Conservation (phyloP, 2,329 filamentous ascomycete genomes). For the Lasiodiplodia gonubiensis region DNA sequence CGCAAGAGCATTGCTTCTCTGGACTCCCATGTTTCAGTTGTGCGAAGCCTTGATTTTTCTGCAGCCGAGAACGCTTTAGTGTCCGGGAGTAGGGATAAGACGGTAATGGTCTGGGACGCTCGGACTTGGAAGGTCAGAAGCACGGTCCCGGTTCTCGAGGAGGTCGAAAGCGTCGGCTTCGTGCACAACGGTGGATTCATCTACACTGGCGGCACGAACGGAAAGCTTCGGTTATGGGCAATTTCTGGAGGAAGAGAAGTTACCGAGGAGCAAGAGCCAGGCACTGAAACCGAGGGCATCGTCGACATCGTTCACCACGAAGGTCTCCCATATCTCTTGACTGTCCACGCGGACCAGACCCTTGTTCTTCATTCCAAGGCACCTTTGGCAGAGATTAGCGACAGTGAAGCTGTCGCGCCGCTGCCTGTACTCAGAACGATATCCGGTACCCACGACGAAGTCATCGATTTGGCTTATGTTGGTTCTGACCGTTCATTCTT, state of each 20-base stretch:
- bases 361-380: conserved; percentile 72
- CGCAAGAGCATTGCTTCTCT: conserved; percentile 76
- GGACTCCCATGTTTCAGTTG: conserved; percentile 93
- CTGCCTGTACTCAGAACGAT: conserved; percentile 74
- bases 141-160: conserved; percentile 83
- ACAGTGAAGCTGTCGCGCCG: conserved; percentile 59
- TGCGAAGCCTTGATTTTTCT: conserved; percentile 86
- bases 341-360: conserved; percentile 88
- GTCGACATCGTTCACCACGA: conserved; percentile 72
- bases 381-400: conserved; percentile 48
- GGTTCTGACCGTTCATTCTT: conserved; percentile 80
- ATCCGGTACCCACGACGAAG: conserved; percentile 95
- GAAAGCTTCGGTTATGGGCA: conserved; percentile 83
- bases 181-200: conserved; percentile 72
- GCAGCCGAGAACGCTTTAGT: conserved; percentile 74
- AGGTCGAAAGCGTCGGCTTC: conserved; percentile 84
- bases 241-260: conserved; percentile 77
- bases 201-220: conserved; percentile 85
- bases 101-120: conserved; percentile 88
- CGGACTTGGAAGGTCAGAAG: conserved; percentile 81
- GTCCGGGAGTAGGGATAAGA: conserved; percentile 90
- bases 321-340: conserved; percentile 73
- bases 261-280: conserved; percentile 71
- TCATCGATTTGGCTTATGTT: conserved; percentile 91
- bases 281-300: conserved; percentile 69